phyloP scores from a whole-genome alignment of 2,329 filamentous ascomycete species.

The Microcyclospora tardicrescens region DNA sequence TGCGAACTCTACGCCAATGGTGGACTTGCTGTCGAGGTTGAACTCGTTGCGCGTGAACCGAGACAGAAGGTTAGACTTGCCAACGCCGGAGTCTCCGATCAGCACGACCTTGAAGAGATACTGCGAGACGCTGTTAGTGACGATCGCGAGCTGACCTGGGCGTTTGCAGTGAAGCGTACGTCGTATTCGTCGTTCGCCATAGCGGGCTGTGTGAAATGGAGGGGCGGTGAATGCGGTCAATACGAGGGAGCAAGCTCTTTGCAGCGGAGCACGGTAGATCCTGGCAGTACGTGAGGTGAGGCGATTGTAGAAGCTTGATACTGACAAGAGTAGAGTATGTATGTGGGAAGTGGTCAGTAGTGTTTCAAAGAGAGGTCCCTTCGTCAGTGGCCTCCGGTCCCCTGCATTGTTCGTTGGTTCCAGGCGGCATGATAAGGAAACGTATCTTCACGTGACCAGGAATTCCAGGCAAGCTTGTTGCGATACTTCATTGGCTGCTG shows the following conservation, averaged over 20 bases:
- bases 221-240: too few species aligned
- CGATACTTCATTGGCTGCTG: too few species aligned
- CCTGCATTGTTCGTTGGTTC: too few species aligned
- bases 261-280: too few species aligned
- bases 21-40: slow-evolving; percentile 99
- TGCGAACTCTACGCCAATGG: slow-evolving; percentile 98
- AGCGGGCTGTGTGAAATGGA: slow-evolving; percentile 25
- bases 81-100: slow-evolving; percentile 98
- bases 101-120: slow-evolving; percentile 99
- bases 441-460: too few species aligned
- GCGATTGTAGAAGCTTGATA: too few species aligned
- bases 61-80: slow-evolving; percentile 98
- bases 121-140: slow-evolving; percentile 34
- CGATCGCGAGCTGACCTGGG: not conserved
- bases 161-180: slow-evolving; percentile 45
- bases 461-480: too few species aligned
- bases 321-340: not conserved
- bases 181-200: slow-evolving; percentile 99
- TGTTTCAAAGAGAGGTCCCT: not conserved
- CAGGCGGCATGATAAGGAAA: too few species aligned
- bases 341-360: not conserved
- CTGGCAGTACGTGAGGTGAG: not conserved
- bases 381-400: too few species aligned
- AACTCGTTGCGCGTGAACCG: slow-evolving; percentile 99
- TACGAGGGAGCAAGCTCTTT: too few species aligned